A percentile compares a stretch with the other conserved stretches of the same genome.
phyloP scores from a whole-genome alignment of 345 rosid genomes.

The Litchi chinensis region DNA sequence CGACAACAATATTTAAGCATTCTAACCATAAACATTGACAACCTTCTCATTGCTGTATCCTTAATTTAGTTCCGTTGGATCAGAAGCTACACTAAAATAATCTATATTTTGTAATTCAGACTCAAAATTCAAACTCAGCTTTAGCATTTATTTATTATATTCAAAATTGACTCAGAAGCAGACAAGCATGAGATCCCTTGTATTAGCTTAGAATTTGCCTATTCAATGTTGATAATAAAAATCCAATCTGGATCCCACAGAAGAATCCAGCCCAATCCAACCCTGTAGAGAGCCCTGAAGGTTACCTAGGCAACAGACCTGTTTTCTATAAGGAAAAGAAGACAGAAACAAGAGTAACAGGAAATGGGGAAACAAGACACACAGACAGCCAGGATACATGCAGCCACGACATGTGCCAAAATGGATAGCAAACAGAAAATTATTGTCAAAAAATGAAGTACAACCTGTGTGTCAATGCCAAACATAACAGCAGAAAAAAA shows the following conservation, averaged over 20 bases:
- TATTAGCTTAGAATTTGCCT: background rate
- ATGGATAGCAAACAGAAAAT: background rate
- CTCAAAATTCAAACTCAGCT: background rate
- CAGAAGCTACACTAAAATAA: background rate
- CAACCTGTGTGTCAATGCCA: background rate
- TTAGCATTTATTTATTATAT: background rate
- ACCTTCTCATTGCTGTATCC: background rate
- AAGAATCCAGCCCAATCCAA: background rate
- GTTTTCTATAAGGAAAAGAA: background rate
- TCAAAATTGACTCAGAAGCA: background rate
- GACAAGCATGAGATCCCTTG: background rate
- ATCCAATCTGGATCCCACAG: background rate
- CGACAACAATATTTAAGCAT: too few species aligned
- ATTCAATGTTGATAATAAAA: constrained; percentile 5
- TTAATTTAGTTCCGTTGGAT: background rate
- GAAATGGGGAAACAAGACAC: background rate
- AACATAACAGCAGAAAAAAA: too few species aligned
- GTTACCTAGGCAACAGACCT: background rate
- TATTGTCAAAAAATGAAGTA: background rate
- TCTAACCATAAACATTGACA: background rate
- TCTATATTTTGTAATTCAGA: background rate
- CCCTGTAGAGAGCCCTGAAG: background rate
- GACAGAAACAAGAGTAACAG: background rate
- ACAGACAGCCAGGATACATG: background rate
- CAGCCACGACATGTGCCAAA: background rate